phyloP scores from a whole-genome alignment of 345 rosid species.

The Abelmoschus esculentus region DNA sequence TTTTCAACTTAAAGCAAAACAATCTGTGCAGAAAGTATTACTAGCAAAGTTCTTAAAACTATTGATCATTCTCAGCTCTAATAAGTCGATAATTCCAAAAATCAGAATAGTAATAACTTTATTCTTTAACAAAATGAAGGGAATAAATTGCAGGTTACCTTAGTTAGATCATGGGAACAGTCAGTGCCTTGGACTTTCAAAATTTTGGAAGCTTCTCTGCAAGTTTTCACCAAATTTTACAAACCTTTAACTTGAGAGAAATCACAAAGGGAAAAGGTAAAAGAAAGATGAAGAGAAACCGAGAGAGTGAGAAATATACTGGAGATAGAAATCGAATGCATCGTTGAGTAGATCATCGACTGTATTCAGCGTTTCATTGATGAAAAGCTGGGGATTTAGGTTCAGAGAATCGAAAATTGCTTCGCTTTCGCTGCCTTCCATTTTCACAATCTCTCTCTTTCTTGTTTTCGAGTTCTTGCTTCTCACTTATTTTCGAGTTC shows the following conservation, averaged over 20 bases:
- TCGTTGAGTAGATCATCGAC: slow-evolving; percentile 54
- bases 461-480: not conserved
- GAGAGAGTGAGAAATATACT: slow-evolving; percentile 24
- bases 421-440: slow-evolving; percentile 73
- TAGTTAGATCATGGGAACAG: slow-evolving; percentile 40
- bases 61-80: not conserved
- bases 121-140: not conserved
- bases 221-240: slow-evolving; percentile 3
- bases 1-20: not conserved
- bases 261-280: not conserved
- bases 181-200: slow-evolving; percentile 38
- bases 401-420: slow-evolving; percentile 51
- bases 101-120: not conserved
- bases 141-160: slow-evolving; percentile 27
- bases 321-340: slow-evolving; percentile 52
- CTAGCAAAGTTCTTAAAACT: not conserved
- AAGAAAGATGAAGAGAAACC: not conserved
- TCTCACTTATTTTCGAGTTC: not conserved
- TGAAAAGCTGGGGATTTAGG: slow-evolving; percentile 62
- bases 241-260: not conserved
- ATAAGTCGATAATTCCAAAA: not conserved
- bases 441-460: slow-evolving; percentile 3
- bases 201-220: slow-evolving; percentile 52
- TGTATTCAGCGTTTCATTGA: slow-evolving; percentile 65
- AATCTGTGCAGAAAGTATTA: not conserved